These are phyloP conservation scores for Sechiopsis laciniata DNA, from an alignment of 306 rosid species.

Conservation along the genomic window DNA sequence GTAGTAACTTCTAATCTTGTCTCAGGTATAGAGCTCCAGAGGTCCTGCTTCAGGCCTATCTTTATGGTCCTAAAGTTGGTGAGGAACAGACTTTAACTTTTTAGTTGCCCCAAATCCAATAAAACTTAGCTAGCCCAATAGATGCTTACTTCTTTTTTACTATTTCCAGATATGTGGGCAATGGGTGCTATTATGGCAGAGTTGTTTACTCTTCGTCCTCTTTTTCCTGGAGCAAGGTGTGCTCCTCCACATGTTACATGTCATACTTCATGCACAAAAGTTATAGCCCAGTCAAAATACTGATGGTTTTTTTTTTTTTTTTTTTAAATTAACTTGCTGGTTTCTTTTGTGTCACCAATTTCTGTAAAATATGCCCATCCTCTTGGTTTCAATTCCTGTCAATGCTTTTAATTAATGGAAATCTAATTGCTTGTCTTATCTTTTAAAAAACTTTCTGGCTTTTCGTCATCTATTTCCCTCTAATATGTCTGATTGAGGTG, in stretches of 20 bases:
- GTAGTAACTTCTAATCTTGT: slow-evolving; percentile 18
- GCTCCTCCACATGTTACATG: background rate
- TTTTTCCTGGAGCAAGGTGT: slow-evolving; percentile 89
- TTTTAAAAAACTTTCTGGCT: no score
- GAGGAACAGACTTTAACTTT: slow-evolving; percentile 29
- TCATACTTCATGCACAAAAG: background rate
- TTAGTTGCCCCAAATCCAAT: background rate
- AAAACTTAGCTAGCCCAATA: background rate
- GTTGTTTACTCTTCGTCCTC: slow-evolving; percentile 83
- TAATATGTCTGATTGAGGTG: no score
- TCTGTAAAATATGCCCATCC: background rate
- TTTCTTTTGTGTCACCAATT: background rate
- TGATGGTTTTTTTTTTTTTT: background rate
- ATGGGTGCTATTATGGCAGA: slow-evolving; percentile 99
- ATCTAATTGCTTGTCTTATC: background rate
- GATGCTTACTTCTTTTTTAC: background rate
- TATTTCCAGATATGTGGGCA: slow-evolving; percentile 85
- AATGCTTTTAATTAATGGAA: background rate
- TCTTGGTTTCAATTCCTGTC: background rate
- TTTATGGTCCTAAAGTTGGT: slow-evolving; percentile 89
- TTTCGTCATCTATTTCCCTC: no score
- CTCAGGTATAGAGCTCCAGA: slow-evolving; percentile 99
- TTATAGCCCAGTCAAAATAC: background rate
- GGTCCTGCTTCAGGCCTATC: slow-evolving; percentile 84
- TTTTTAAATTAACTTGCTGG: background rate